phyloP scores from a whole-genome alignment of 441 rosid species.

The Gossypium lobatum region DNA sequence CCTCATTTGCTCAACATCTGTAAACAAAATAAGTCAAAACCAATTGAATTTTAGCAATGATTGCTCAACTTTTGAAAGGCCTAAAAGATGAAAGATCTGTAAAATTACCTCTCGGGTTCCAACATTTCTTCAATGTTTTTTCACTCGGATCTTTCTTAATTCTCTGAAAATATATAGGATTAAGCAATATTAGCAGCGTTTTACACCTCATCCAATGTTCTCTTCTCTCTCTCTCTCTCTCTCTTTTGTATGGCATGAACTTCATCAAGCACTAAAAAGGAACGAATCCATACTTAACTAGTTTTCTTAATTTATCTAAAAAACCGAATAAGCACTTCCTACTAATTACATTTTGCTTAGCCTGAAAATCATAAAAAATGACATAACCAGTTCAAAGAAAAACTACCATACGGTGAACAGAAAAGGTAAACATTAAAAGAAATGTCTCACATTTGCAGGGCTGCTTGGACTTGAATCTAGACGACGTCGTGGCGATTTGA shows the following conservation, averaged over 20 bases:
- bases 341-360: neutral
- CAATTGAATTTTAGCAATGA: neutral
- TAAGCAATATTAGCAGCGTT: neutral
- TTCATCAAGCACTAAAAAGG: neutral
- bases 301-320: neutral
- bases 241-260: neutral
- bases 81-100: too few species aligned
- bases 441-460: slow-evolving; percentile 25
- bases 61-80: neutral
- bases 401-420: neutral
- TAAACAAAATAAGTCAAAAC: neutral
- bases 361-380: neutral
- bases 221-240: too few species aligned
- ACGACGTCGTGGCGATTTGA: slow-evolving; percentile 55
- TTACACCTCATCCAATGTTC: neutral
- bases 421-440: neutral
- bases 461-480: slow-evolving; percentile 30
- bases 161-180: slow-evolving; percentile 26
- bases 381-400: neutral
- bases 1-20: slow-evolving; percentile 56
- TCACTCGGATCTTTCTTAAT: slow-evolving; percentile 24
- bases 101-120: slow-evolving; percentile 61
- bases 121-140: slow-evolving; percentile 25
- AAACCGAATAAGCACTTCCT: neutral
- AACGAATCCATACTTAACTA: neutral